Conservation (phyloP, 1,139 yeast species). For the Saccharomyces hybrid region DNA sequence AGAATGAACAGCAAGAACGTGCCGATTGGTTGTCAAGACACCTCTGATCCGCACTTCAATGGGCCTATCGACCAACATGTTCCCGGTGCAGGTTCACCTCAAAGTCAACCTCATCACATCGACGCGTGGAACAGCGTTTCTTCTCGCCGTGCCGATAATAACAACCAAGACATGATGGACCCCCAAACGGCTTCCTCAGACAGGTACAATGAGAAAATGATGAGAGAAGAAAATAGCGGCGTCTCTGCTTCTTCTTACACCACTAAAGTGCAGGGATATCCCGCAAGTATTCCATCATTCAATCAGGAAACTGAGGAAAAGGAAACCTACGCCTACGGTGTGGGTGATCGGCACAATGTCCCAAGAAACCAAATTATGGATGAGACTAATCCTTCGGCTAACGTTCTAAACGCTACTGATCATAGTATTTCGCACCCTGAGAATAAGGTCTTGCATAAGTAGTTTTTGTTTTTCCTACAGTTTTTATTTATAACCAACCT, state of each 20-base stretch:
- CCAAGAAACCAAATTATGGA: background rate
- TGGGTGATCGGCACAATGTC: background rate
- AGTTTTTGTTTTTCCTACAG: background rate
- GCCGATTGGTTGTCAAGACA: slow-evolving; percentile 10
- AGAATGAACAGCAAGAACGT: slow-evolving; percentile 13
- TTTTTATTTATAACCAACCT: background rate
- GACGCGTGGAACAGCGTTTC: slow-evolving; percentile 8
- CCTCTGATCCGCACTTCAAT: slow-evolving; percentile 10
- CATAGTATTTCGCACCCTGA: background rate
- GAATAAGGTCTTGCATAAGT: background rate
- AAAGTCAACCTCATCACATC: slow-evolving; percentile 5
- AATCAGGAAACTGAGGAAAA: background rate
- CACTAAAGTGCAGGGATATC: background rate
- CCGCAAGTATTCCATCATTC: background rate
- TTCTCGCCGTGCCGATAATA: background rate
- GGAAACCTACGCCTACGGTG: background rate
- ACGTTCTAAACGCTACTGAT: background rate
- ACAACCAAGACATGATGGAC: background rate
- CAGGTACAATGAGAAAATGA: background rate
- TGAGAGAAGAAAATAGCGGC: background rate
- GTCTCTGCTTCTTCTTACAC: background rate
- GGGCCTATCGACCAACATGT: slow-evolving; percentile 8
- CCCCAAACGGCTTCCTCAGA: background rate
- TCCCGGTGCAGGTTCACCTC: slow-evolving; percentile 15
- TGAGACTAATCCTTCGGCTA: background rate